phyloP scores from a whole-genome alignment of 2,329 filamentous ascomycete genomes.

The Pezicula carpinea region DNA sequence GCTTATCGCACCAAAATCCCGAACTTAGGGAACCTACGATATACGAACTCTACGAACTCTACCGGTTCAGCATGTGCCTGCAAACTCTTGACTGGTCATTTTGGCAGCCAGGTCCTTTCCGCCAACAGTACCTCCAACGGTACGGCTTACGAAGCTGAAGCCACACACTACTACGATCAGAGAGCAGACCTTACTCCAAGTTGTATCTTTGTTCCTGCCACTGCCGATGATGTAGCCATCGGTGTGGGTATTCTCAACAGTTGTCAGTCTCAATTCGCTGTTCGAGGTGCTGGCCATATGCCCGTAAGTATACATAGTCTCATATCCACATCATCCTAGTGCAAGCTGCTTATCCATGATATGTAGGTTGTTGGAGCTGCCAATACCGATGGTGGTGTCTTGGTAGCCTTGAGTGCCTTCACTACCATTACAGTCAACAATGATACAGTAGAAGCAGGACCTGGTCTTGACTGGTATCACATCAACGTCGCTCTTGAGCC shows the following conservation, averaged over 20 bases:
- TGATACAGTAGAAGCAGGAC: conserved; percentile 4
- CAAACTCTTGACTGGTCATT: background rate
- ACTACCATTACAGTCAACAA: background rate
- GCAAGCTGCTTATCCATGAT: background rate
- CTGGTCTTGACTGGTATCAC: conserved; percentile 3
- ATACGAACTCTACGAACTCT: too few relatives aligned
- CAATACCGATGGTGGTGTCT: conserved; percentile 8
- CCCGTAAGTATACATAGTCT: background rate
- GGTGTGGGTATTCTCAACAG: conserved; percentile 1
- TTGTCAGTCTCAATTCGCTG: conserved; percentile 6
- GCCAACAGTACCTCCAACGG: too few relatives aligned
- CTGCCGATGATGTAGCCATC: conserved; percentile 1
- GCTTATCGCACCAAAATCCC: too few relatives aligned
- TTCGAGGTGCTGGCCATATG: conserved; percentile 8
- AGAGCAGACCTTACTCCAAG: conserved; percentile 2
- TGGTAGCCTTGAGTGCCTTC: conserved; percentile 2
- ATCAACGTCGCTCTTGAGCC: conserved; percentile 1
- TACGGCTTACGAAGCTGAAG: conserved; percentile 1
- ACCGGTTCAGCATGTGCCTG: too few relatives aligned
- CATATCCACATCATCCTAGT: background rate
- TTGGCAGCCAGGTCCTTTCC: conserved; percentile 1
- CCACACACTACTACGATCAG: conserved; percentile 2
- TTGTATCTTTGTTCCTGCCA: conserved; percentile 5
- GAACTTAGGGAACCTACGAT: too few relatives aligned
- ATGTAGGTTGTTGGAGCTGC: conserved; percentile 2